Base-by-base conservation (phyloP, 495 filamentous ascomycete genomes). In the Penicillium chermesinum region DNA sequence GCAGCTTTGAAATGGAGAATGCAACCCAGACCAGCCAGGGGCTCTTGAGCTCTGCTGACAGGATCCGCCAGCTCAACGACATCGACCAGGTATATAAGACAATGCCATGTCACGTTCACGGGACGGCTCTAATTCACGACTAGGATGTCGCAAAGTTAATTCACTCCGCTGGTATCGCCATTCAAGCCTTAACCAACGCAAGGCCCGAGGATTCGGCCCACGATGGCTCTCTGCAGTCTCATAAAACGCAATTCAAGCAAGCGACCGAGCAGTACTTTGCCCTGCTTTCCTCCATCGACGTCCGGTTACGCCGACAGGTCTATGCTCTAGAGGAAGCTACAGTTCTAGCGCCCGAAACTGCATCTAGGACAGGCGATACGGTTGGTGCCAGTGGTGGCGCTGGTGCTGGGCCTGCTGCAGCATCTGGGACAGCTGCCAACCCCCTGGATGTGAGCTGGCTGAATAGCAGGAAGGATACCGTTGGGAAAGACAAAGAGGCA, bases 381-480 rank as follows among this genome's bases (percentile, higher is more conserved):
- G 49, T 54, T 15, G 52, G 50, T 8, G 30, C 48, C 2, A 49
- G 49, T 5, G 22, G 38, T 13, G 38, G 46, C 36, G 49, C 58
- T 13, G 60, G 45, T 21, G 55, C 54, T 22, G 56, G 51, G 3
- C 52, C 48, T 3, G 47, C 54, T 1, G 50, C 55, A 15, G 41
- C 35, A 19, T 45, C 52, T 38, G 49, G 44, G 15, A 44, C 49
- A 2, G 41, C 57, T 16, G 40, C 61, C 13, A 67, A 70, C 40
- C 65, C 66, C 14, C 66, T 91, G 38, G 89, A 95, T 64, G 80
- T 93, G 12, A 88, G 89, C 41, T 85, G 83, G 80, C 68, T 96
- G 58, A 96, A 96, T 57, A 86, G 85, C 65, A 78, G 87, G 48
- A 85, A 84, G 49, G 82, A 85, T 52, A 83, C 81, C 22, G 83